phyloP scores from a whole-genome alignment of 2,329 filamentous ascomycete genomes.

The Coleophoma eucalyptorum region DNA sequence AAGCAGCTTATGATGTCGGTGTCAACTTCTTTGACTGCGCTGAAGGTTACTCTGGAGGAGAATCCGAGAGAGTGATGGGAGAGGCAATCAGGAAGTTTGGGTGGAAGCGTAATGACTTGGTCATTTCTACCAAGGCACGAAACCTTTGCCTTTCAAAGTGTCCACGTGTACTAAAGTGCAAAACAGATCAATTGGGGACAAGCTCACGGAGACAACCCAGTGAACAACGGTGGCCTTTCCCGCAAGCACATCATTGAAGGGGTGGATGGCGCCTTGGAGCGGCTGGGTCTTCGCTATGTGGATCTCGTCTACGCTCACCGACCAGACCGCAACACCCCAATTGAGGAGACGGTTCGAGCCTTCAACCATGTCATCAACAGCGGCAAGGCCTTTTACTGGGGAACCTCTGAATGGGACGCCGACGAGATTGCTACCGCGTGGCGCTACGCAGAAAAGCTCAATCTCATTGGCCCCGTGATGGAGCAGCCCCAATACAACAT shows the following conservation, averaged over 20 bases:
- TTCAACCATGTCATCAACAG: slow-evolving; percentile 68
- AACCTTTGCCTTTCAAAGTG: neutral
- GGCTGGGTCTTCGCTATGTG: slow-evolving; percentile 52
- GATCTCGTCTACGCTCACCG: slow-evolving; percentile 68
- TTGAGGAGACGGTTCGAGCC: slow-evolving; percentile 66
- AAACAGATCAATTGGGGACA: slow-evolving; percentile 61
- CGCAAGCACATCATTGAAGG: slow-evolving; percentile 70
- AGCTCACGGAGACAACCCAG: slow-evolving; percentile 54
- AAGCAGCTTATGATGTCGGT: slow-evolving; percentile 52
- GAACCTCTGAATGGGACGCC: slow-evolving; percentile 65
- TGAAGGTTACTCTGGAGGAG: slow-evolving; percentile 47
- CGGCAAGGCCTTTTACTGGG: slow-evolving; percentile 69
- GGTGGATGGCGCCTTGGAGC: slow-evolving; percentile 53
- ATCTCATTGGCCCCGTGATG: slow-evolving; percentile 59
- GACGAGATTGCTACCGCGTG: slow-evolving; percentile 62
- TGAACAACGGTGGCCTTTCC: slow-evolving; percentile 65
- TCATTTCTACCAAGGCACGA: slow-evolving; percentile 50
- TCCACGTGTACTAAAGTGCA: neutral
- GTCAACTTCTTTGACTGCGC: slow-evolving; percentile 58
- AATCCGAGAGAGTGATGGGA: slow-evolving; percentile 52
- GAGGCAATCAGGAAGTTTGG: slow-evolving; percentile 51
- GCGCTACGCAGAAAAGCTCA: slow-evolving; percentile 55
- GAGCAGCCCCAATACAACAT: slow-evolving; percentile 68
- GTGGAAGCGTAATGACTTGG: slow-evolving; percentile 53
- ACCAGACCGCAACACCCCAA: slow-evolving; percentile 63